phyloP scores from a whole-genome alignment of 202 grass and related monocot genomes.

The Brachypodium distachyon region DNA sequence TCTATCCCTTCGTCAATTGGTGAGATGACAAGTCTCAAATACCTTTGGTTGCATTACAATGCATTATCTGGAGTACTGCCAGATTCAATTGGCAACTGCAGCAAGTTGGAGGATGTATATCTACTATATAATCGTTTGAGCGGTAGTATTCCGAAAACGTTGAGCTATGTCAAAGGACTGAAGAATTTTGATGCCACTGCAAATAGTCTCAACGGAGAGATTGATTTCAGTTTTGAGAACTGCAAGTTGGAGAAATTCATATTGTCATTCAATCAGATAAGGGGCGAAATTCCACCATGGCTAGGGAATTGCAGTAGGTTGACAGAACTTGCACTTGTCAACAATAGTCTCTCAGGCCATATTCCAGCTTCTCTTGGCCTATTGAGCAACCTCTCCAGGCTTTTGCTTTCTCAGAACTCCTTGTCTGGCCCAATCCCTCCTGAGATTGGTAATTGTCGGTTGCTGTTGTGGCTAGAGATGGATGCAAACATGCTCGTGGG shows the following conservation, averaged over 20 bases:
- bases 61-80: conserved; percentile 44
- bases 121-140: conserved; percentile 48
- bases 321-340: conserved; percentile 9
- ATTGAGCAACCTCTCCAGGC: conserved; percentile 35
- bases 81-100: conserved; percentile 50
- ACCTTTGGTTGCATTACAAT: conserved; percentile 32
- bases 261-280: conserved; percentile 46
- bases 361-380: conserved; percentile 38
- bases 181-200: conserved; percentile 13
- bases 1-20: conserved; percentile 19
- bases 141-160: conserved; percentile 42
- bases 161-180: conserved; percentile 37
- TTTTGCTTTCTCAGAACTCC: conserved; percentile 50
- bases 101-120: conserved; percentile 43
- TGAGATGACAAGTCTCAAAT: conserved; percentile 29
- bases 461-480: conserved; percentile 30
- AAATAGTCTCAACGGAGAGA: conserved; percentile 41
- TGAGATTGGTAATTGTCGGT: conserved; percentile 44
- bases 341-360: conserved; percentile 41
- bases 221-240: conserved; percentile 34
- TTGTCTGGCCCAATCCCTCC: conserved; percentile 65
- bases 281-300: conserved; percentile 39
- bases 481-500: conserved; percentile 47
- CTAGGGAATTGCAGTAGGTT: conserved; percentile 47
- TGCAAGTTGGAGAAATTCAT: conserved; percentile 41